Conservation (phyloP, 2,329 filamentous ascomycete genomes). For the Monilinia fructigena region DNA sequence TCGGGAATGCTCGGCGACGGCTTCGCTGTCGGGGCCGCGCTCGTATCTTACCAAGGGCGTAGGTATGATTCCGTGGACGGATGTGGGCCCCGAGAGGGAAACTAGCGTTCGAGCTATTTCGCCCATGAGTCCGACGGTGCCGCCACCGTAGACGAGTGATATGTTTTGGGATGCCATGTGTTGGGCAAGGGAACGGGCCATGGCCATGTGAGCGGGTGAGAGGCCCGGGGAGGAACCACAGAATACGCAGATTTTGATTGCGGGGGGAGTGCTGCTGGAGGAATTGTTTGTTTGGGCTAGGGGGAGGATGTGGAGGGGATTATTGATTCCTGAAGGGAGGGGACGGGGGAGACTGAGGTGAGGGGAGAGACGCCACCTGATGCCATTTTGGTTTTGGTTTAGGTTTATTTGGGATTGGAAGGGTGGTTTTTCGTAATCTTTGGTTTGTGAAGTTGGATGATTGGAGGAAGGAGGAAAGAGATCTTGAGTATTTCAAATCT, state of each 20-base stretch:
- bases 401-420: not conserved
- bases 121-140: constrained; percentile 93
- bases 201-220: constrained; percentile 66
- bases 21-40: constrained; percentile 58
- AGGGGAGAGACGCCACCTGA: constrained; percentile 44
- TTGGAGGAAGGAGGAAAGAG: not conserved
- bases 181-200: constrained; percentile 69
- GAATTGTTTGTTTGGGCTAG: constrained; percentile 8
- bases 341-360: constrained; percentile 32
- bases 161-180: constrained; percentile 76
- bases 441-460: not conserved
- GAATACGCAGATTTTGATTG: constrained; percentile 50
- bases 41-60: constrained; percentile 79
- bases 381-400: constrained; percentile 40
- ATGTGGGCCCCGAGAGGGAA: constrained; percentile 71
- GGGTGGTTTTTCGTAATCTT: not conserved
- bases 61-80: constrained; percentile 93
- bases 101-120: constrained; percentile 86
- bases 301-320: constrained; percentile 9
- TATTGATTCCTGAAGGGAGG: constrained; percentile 2
- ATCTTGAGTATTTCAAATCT: not conserved
- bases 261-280: constrained; percentile 4
- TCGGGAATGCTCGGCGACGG: constrained; percentile 14
- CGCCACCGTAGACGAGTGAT: constrained; percentile 88
- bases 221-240: constrained; percentile 79